These are phyloP conservation scores for Candida frijolesensis DNA, from an alignment of 1,139 yeast genomes.

Conservation along the genomic window DNA sequence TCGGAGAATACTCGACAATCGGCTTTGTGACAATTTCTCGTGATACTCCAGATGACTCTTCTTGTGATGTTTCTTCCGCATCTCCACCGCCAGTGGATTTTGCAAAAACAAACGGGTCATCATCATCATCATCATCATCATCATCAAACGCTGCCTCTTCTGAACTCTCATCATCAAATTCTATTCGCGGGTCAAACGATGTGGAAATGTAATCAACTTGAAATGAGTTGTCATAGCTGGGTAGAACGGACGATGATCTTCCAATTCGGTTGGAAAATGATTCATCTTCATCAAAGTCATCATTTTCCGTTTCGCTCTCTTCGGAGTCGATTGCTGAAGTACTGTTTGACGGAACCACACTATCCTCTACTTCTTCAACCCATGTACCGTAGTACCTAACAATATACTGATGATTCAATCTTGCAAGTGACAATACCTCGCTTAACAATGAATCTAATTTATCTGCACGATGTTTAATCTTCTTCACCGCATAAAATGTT, in stretches of 20 bases:
- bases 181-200: slow-evolving; percentile 62
- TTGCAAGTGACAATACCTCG: slow-evolving; percentile 88
- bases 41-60: slow-evolving; percentile 2
- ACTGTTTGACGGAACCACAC: slow-evolving; percentile 6
- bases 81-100: slow-evolving; percentile 18
- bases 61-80: slow-evolving; percentile 19
- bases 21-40: background rate
- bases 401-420: slow-evolving; percentile 92
- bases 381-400: slow-evolving; percentile 97
- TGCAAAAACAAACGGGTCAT: slow-evolving; percentile 33
- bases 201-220: slow-evolving; percentile 68
- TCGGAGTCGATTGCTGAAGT: slow-evolving; percentile 5
- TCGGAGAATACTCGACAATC: slow-evolving; percentile 9
- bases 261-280: slow-evolving; percentile 13
- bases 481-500: slow-evolving; percentile 90
- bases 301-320: slow-evolving; percentile 14
- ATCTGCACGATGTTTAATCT: slow-evolving; percentile 79
- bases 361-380: slow-evolving; percentile 69
- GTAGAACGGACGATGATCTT: slow-evolving; percentile 33
- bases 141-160: slow-evolving; percentile 21
- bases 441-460: slow-evolving; percentile 79
- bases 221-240: slow-evolving; percentile 38
- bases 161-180: slow-evolving; percentile 51
- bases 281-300: slow-evolving; percentile 11
- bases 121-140: slow-evolving; percentile 21